Percentiles rank a stretch among this genome's conserved stretches.
These are phyloP conservation scores for Dissophora ornata DNA, from an alignment of 192 early-diverging fungal genomes.

Conservation along the genomic window DNA sequence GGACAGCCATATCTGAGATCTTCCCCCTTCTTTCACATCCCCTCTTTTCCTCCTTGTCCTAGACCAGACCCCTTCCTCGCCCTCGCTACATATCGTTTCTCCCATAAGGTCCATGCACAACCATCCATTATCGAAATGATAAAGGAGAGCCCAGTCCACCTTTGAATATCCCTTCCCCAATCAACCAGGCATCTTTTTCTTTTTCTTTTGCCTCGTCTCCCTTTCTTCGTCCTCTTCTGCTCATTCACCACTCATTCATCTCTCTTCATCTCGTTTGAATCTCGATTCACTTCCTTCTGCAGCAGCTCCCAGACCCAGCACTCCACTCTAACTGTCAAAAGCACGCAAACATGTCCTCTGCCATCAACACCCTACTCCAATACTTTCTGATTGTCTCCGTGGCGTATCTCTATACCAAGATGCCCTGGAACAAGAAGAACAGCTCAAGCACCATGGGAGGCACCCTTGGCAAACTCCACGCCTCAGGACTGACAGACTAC, in stretches of 20 bases:
- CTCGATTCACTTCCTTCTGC: not conserved
- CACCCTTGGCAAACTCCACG: not conserved
- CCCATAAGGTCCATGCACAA: constrained; percentile 4
- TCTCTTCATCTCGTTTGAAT: not conserved
- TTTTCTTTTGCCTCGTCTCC: not conserved
- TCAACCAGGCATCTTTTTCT: too few species aligned
- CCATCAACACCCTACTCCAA: constrained; percentile 5
- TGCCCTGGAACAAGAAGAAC: constrained; percentile 8
- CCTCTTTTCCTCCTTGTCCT: not conserved
- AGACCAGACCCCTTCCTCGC: not conserved
- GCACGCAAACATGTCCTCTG: constrained; percentile 1
- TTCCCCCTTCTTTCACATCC: not conserved
- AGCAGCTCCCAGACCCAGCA: too few species aligned
- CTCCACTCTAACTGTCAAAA: not conserved
- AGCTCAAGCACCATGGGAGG: not conserved
- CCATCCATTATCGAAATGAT: too few species aligned
- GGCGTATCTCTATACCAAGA: constrained; percentile 9
- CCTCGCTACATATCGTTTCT: not conserved
- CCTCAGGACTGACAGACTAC: constrained; percentile 8
- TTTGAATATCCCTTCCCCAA: not conserved
- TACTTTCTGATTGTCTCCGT: constrained; percentile 16
- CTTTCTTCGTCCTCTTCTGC: not conserved
- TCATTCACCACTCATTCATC: not conserved
- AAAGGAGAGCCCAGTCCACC: not conserved
- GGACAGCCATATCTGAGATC: too few species aligned